phyloP scores from a whole-genome alignment of 169 alveolate genomes.

The Cryptosporidium parvum region DNA sequence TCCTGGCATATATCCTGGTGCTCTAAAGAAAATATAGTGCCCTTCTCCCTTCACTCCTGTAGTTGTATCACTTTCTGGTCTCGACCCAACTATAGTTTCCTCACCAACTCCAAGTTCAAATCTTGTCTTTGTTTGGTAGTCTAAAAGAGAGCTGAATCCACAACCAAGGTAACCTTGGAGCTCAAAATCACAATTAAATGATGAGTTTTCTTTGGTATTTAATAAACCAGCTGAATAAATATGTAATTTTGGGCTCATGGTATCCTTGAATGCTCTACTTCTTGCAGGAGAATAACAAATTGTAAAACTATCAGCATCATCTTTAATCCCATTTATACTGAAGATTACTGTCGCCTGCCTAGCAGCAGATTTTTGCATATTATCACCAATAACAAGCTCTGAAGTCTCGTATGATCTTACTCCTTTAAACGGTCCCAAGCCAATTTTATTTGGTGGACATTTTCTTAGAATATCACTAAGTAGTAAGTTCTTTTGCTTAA shows the following conservation, averaged over 20 bases:
- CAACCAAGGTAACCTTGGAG: constrained; percentile 58
- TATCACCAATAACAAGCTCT: constrained; percentile 46
- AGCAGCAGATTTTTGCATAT: constrained; percentile 40
- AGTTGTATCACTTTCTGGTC: constrained; percentile 80
- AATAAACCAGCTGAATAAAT: constrained; percentile 48
- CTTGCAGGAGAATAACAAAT: constrained; percentile 72
- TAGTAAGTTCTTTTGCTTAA: neutral
- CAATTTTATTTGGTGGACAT: constrained; percentile 56
- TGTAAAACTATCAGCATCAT: constrained; percentile 3
- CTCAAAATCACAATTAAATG: constrained; percentile 49
- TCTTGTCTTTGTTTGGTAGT: constrained; percentile 60
- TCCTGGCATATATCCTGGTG: constrained; percentile 82
- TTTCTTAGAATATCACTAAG: constrained; percentile 8
- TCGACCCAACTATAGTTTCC: constrained; percentile 75
- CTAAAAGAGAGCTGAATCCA: constrained; percentile 59
- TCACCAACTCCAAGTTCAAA: constrained; percentile 70
- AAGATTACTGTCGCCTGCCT: constrained; percentile 45
- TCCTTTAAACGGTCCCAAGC: constrained; percentile 64
- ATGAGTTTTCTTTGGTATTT: neutral
- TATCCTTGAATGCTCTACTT: constrained; percentile 37
- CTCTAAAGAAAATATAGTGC: constrained; percentile 77
- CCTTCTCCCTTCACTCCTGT: constrained; percentile 76
- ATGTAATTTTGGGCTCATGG: neutral
- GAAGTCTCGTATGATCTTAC: constrained; percentile 51
- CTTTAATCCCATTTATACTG: constrained; percentile 15